A percentile compares a stretch with the other conserved stretches of the same genome.
These are phyloP conservation scores for Papilionanthe hybrid DNA, from an alignment of 116 monocot genomes.

Conservation along the genomic window DNA sequence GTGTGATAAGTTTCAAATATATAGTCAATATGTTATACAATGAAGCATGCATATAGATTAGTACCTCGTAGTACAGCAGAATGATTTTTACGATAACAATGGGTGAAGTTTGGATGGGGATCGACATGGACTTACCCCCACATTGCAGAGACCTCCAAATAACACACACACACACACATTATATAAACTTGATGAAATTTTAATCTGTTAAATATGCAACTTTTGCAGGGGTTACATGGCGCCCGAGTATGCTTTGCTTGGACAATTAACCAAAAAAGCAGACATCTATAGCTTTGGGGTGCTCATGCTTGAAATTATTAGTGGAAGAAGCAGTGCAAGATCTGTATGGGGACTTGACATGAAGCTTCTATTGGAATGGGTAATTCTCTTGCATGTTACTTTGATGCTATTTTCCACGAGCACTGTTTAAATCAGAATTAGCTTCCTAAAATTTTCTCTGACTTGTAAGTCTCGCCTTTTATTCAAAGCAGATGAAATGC, in stretches of 20 bases:
- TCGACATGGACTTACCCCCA: too few relatives aligned
- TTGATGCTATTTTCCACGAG: background rate
- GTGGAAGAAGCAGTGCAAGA: conserved; percentile 30
- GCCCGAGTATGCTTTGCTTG: conserved; percentile 53
- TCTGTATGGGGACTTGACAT: conserved; percentile 33
- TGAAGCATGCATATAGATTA: too few relatives aligned
- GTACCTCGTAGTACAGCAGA: too few relatives aligned
- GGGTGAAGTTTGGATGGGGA: too few relatives aligned
- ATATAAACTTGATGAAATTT: background rate
- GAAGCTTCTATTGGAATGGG: conserved; percentile 44
- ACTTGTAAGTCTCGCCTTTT: too few relatives aligned
- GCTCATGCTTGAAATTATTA: conserved; percentile 44
- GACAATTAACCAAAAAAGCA: conserved; percentile 59
- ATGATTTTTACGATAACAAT: background rate
- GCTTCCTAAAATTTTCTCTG: background rate
- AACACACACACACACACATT: background rate
- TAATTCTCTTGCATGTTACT: conserved; percentile 7
- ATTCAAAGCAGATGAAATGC: background rate
- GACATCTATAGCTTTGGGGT: conserved; percentile 61
- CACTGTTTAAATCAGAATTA: background rate
- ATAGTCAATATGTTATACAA: too few relatives aligned
- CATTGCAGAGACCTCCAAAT: too few relatives aligned
- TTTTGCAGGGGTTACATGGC: conserved; percentile 50
- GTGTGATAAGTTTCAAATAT: too few relatives aligned
- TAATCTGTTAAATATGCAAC: background rate